A percentile compares a stretch with the other conserved stretches of the same genome.
Evolutionary conservation across 2,329 filamentous ascomycete species (phyloP).

Genomic region (Dactylellina parvicollis): DNA sequence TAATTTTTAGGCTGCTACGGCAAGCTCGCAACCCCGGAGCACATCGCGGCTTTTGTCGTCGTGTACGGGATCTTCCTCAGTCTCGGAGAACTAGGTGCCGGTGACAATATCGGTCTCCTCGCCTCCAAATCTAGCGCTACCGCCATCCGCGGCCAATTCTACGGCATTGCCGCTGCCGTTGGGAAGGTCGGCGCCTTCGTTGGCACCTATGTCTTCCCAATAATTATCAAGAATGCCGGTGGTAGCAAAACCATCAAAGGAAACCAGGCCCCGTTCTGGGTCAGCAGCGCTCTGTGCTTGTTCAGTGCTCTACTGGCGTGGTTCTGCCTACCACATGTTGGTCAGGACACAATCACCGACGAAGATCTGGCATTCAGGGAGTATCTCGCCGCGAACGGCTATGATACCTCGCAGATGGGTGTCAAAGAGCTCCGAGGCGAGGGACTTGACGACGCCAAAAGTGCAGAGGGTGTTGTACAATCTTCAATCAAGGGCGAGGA

Average conservation of each 20-base stretch:
- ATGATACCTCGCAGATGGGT: constrained; percentile 73
- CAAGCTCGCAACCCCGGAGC: constrained; percentile 71
- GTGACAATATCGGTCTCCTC: constrained; percentile 88
- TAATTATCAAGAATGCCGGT: constrained; percentile 72
- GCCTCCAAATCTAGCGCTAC: constrained; percentile 90
- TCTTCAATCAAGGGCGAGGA: constrained; percentile 28
- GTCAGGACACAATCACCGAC: constrained; percentile 81
- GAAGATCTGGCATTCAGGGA: constrained; percentile 80
- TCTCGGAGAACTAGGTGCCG: constrained; percentile 82
- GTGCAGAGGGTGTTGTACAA: constrained; percentile 21
- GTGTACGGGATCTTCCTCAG: constrained; percentile 82
- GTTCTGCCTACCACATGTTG: constrained; percentile 78
- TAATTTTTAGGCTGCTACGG: constrained; percentile 85
- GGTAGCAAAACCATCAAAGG: constrained; percentile 67
- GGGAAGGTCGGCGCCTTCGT: constrained; percentile 86
- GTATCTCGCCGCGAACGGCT: constrained; percentile 78
- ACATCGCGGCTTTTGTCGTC: constrained; percentile 79
- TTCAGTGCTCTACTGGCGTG: constrained; percentile 74
- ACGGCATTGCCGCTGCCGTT: constrained; percentile 75
- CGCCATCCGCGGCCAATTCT: constrained; percentile 82
- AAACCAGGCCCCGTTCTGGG: constrained; percentile 89
- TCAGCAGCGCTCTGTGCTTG: constrained; percentile 80
- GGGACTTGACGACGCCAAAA: constrained; percentile 39
- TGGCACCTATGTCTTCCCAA: constrained; percentile 82
- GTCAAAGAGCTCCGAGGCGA: constrained; percentile 47